Evolutionary conservation across 208 protist species (phyloP).

Genomic region (Jaenimonas drosophilae): DNA sequence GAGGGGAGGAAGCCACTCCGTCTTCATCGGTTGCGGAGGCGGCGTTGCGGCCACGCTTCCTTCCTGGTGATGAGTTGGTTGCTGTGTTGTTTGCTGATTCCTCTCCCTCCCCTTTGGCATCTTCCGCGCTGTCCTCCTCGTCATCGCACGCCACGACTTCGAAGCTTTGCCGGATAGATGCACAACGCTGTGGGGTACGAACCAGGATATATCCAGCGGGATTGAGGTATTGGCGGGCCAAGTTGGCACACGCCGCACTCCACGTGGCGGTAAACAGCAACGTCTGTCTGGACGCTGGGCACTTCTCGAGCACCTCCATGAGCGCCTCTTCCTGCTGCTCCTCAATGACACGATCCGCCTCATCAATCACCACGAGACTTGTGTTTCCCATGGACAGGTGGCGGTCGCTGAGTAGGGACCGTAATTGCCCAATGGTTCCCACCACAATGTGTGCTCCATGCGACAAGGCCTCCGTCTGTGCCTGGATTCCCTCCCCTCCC

Average conservation of each 20-base stretch:
- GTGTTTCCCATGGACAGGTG: constrained; percentile 61
- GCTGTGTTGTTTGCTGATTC: constrained; percentile 1
- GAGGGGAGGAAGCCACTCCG: constrained; percentile 3
- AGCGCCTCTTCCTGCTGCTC: constrained; percentile 83
- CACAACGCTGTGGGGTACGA: constrained; percentile 47
- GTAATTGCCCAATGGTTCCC: constrained; percentile 75
- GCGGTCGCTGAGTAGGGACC: constrained; percentile 46
- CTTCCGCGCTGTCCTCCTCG: background rate
- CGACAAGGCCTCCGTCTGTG: constrained; percentile 37
- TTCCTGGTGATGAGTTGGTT: too few relatives aligned
- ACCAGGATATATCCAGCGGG: constrained; percentile 50
- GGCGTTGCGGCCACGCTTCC: too few relatives aligned
- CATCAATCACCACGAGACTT: constrained; percentile 91
- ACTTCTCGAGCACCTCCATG: constrained; percentile 79
- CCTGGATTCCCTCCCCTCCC: constrained; percentile 48
- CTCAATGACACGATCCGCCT: constrained; percentile 95
- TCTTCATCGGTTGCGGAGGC: background rate
- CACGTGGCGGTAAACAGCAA: constrained; percentile 97
- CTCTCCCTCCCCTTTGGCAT: background rate
- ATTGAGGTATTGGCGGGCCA: constrained; percentile 59
- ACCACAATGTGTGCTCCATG: constrained; percentile 68
- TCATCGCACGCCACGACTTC: constrained; percentile 39
- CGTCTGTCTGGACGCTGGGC: constrained; percentile 77
- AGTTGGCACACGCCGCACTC: constrained; percentile 26
- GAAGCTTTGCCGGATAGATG: constrained; percentile 61